Conservation (phyloP, 2,329 filamentous ascomycete species). For the Diplodia corticola region DNA sequence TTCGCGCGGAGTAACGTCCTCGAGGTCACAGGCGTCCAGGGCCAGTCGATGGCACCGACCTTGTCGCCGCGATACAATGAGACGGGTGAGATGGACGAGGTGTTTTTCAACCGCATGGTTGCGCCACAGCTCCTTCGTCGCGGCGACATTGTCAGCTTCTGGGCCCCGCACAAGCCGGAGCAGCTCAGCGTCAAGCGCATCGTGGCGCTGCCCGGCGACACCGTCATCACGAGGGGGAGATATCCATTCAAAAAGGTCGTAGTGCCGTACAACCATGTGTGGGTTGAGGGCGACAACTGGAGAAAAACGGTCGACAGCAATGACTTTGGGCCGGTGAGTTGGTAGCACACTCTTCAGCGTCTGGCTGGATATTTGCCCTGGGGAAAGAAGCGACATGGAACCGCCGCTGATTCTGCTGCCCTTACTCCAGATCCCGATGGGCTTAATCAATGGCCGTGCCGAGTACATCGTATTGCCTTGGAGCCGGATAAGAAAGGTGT, state of each 20-base stretch:
- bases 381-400: not conserved
- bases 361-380: too few relatives aligned
- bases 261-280: slow-evolving; percentile 83
- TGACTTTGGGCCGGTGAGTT: slow-evolving; percentile 70
- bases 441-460: slow-evolving; percentile 73
- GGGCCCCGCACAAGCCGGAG: slow-evolving; percentile 65
- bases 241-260: slow-evolving; percentile 45
- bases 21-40: slow-evolving; percentile 33
- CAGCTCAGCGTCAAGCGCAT: slow-evolving; percentile 77
- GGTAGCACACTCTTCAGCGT: too few relatives aligned
- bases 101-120: slow-evolving; percentile 40
- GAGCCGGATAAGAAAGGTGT: slow-evolving; percentile 53
- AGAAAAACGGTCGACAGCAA: slow-evolving; percentile 79
- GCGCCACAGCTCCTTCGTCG: slow-evolving; percentile 34
- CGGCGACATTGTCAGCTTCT: slow-evolving; percentile 49
- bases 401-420: not conserved
- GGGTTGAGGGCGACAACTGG: slow-evolving; percentile 90
- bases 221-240: slow-evolving; percentile 55
- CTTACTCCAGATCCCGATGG: slow-evolving; percentile 58
- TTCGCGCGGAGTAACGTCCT: not conserved
- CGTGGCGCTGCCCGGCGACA: slow-evolving; percentile 77
- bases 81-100: slow-evolving; percentile 40
- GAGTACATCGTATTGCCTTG: slow-evolving; percentile 71
- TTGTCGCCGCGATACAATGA: slow-evolving; percentile 45
- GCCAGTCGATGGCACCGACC: slow-evolving; percentile 49